Conservation (phyloP, 2,329 filamentous ascomycete genomes). For the Cyphellophora europaea region DNA sequence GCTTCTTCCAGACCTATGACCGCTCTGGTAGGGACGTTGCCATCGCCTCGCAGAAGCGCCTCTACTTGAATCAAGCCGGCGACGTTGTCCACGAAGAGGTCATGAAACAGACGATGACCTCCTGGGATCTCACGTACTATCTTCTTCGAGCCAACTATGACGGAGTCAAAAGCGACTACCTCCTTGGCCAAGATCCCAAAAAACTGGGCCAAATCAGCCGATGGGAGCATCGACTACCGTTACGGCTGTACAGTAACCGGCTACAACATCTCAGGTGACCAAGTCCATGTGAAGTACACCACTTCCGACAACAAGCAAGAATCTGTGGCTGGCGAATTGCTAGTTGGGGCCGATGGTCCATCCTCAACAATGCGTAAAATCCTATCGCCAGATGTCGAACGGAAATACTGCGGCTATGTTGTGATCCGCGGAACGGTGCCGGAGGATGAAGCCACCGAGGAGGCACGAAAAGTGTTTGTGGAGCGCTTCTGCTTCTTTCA, state of each 20-base stretch:
- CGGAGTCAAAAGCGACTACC: conserved; percentile 10
- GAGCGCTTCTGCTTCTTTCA: conserved; percentile 14
- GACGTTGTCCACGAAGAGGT: conserved; percentile 9
- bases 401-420: conserved; percentile 28
- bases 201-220: conserved; percentile 10
- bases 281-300: conserved; percentile 14
- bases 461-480: conserved; percentile 18
- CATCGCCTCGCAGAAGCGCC: conserved; percentile 11
- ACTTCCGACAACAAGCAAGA: conserved; percentile 6
- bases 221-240: conserved; percentile 12
- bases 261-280: conserved; percentile 9
- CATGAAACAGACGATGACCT: conserved; percentile 17
- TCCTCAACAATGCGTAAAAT: conserved; percentile 17
- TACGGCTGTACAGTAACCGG: conserved; percentile 12
- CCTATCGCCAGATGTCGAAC: conserved; percentile 9
- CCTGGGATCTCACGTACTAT: conserved; percentile 17
- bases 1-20: conserved; percentile 15
- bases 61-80: conserved; percentile 11
- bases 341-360: conserved; percentile 17
- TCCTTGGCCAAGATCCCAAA: conserved; percentile 2
- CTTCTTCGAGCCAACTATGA: conserved; percentile 19
- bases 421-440: conserved; percentile 33
- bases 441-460: conserved; percentile 28
- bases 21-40: conserved; percentile 13
- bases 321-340: conserved; percentile 11